Evolutionary conservation across 495 filamentous ascomycete species (phyloP), one percentile per base, ranked within the genome.

Genomic region (Bacidia gigantensis): DNA sequence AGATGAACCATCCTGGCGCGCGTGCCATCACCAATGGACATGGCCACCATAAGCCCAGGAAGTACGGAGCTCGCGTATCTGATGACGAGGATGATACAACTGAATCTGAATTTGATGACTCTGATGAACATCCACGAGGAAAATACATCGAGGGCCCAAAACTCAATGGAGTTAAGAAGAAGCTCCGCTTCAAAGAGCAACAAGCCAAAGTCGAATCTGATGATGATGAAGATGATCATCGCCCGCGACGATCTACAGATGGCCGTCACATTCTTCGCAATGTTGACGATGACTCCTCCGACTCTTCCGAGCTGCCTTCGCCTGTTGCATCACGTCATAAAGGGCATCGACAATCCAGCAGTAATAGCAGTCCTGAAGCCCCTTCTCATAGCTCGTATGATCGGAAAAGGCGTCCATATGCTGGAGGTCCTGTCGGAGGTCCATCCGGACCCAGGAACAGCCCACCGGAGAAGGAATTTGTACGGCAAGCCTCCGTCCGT

Each of bases 201-300:
- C 47, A 50, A 50, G 65, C 70, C 2, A 58, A 57, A 7, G 68
- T 72, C 10, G 68, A 71, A 54, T 69, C 62, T 48, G 69, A 72
- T 32, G 52, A 62, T 2, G 70, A 72, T 18, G 53, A 60, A 1
- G 56, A 59, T 24, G 56, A 59, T 17, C 50, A 55, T 18, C 51
- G 52, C 5, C 52, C 52, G 43, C 57, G 44, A 38, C 51, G 26
- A 54, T 56, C 50, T 58, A 56, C 24, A 56, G 53, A 55, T 18
- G 54, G 54, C 38, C 56, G 55, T 11, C 51, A 56, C 57, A 26
- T 67, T 58, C 46, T 61, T 35, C 46, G 56, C 58, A 52, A 63
- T 57, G 54, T 58, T 14, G 55, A 54, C 45, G 55, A 25, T 25
- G 54, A 24, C 21, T 44, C 26, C 55, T 51, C 45, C 47, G 52